These are phyloP conservation scores for Scedosporium minutisporum DNA, from an alignment of 2,329 filamentous ascomycete species.

Conservation along the genomic window DNA sequence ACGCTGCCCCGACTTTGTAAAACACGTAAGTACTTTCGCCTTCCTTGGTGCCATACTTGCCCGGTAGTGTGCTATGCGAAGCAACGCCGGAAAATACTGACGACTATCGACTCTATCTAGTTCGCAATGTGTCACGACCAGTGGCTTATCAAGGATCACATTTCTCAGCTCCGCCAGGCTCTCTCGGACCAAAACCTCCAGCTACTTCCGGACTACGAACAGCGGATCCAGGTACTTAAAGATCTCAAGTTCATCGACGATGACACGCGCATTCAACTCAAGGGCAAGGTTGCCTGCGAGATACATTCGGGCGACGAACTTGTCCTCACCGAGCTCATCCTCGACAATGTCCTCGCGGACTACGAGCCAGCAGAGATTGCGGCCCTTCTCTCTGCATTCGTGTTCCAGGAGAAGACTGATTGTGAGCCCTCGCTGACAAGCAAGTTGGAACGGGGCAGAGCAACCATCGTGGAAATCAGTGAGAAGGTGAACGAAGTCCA, in stretches of 20 bases:
- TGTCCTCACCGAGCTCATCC: slow-evolving; percentile 87
- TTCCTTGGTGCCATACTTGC: neutral
- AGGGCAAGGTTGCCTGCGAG: slow-evolving; percentile 97
- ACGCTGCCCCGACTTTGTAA: slow-evolving; percentile 68
- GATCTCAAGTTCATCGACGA: slow-evolving; percentile 89
- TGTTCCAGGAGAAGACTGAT: slow-evolving; percentile 95
- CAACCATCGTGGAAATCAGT: slow-evolving; percentile 79
- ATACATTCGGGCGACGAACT: slow-evolving; percentile 96
- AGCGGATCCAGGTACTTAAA: slow-evolving; percentile 82
- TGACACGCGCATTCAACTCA: slow-evolving; percentile 78
- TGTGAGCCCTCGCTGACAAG: slow-evolving; percentile 70
- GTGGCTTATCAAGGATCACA: slow-evolving; percentile 93
- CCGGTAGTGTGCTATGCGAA: neutral
- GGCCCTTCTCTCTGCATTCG: slow-evolving; percentile 83
- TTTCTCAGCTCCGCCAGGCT: slow-evolving; percentile 72
- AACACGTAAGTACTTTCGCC: slow-evolving; percentile 57
- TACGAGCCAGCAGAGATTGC: slow-evolving; percentile 97
- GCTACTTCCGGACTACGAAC: slow-evolving; percentile 90
- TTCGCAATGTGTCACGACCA: slow-evolving; percentile 95
- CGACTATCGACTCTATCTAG: slow-evolving; percentile 28
- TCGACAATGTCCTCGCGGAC: slow-evolving; percentile 91
- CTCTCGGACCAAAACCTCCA: slow-evolving; percentile 97
- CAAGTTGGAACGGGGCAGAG: slow-evolving; percentile 70
- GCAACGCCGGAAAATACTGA: neutral
- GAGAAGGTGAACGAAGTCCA: slow-evolving; percentile 90